Evolutionary conservation across 768 basidiomycete genomes (phyloP).

Genomic region (Calocybe gangraenosa): DNA sequence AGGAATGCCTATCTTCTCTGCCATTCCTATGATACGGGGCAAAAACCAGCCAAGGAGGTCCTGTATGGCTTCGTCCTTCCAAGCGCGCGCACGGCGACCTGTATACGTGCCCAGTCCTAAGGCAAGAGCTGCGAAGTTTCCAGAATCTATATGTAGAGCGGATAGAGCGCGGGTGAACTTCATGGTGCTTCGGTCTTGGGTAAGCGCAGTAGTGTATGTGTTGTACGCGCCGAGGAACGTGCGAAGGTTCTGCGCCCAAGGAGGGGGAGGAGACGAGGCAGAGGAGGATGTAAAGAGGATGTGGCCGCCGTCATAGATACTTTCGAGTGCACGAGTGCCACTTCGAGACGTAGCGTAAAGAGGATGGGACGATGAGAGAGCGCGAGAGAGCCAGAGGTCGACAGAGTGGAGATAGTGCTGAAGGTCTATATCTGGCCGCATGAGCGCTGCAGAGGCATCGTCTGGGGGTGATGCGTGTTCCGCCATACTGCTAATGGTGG

Average conservation of each 20-base stretch:
- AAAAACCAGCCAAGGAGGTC: constrained; percentile 30
- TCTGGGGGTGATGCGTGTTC: background rate
- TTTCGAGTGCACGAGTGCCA: constrained; percentile 18
- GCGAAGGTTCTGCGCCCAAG: constrained; percentile 16
- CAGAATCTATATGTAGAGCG: constrained; percentile 8
- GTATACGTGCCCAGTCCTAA: constrained; percentile 6
- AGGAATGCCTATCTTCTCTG: constrained; percentile 25
- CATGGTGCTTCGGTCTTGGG: constrained; percentile 18
- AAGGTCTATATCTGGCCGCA: constrained; percentile 11
- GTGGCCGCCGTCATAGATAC: constrained; percentile 20
- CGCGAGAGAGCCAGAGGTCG: constrained; percentile 17
- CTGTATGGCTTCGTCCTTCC: constrained; percentile 19
- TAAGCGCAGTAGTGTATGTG: constrained; percentile 16
- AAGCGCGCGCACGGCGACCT: constrained; percentile 7
- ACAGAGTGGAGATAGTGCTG: constrained; percentile 16
- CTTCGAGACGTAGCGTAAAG: constrained; percentile 20
- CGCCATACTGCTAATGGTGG: constrained; percentile 1
- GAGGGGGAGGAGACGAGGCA: background rate
- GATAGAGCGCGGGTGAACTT: constrained; percentile 16
- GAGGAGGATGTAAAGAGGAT: constrained; percentile 13
- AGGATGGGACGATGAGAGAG: constrained; percentile 15
- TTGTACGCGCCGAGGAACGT: constrained; percentile 14
- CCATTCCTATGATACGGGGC: constrained; percentile 24
- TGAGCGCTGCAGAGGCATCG: background rate
- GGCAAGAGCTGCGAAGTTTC: constrained; percentile 9